Base-by-base conservation (phyloP, 2,329 filamentous ascomycete genomes). In the Davidsoniella neocaledoniae region DNA sequence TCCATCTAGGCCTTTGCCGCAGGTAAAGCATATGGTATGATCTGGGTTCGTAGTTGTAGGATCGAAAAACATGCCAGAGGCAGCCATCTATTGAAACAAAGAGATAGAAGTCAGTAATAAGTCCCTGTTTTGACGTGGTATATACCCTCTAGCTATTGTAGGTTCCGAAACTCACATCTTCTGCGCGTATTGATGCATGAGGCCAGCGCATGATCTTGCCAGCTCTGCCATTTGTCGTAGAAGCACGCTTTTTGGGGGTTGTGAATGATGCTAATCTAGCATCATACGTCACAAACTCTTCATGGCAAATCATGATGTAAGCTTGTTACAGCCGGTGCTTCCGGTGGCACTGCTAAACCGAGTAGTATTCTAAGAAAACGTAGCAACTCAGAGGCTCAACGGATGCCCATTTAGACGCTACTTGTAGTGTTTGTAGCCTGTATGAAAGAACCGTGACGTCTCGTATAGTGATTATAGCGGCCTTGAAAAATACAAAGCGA, bases 1-100 rank as follows among this genome's bases (percentile, higher is more conserved):
- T 53, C 87, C 88, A 61, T 93, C 87, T 10, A 98, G 73, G 50
- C 81, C 77, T 61, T 86, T 83, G 54, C 78, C 70, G 66, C 91
- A 98, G 37, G 87, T 72, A 64, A 93, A 96, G 63, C 91, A 98
- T 57, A 78, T 76, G 44, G 85, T 85, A 63, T 96, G 96, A 63
- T 98, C 91, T 37, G 81, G 81, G 59, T 79, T 84, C 43, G 77
- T 73, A 47, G 76, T 71, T 12, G 76, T 77, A 2, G 91, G 90
- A 54, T 80, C 76, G 66, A 86, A 96, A 66, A 82, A 91, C 67
- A 98, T 94, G 37, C 91, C 91, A 51, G 91, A 90, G 60, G 77
- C 79, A 4, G 91, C 90, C 58, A 98, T 80, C 83, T 94, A 61
- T 7, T 41, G 17, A 9, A 12, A 26, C 4, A 21, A 9, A 19